Evolutionary conservation across 2,329 filamentous ascomycete genomes (phyloP).

Genomic region (Trichoderma brevicompactum): DNA sequence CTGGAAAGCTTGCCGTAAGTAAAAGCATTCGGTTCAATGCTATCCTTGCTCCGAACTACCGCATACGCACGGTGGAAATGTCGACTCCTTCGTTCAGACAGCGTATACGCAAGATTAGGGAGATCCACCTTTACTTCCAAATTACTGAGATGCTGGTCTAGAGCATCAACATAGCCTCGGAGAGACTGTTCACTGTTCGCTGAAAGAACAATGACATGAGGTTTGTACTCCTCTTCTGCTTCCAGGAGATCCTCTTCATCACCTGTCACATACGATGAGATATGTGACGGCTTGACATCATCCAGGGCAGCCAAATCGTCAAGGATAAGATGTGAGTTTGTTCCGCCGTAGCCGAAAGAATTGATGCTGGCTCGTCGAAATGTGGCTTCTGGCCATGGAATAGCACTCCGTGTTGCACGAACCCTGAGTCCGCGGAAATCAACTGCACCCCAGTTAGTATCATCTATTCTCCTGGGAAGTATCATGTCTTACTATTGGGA

Average conservation of each 20-base stretch:
- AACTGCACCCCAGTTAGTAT: slow-evolving; percentile 27
- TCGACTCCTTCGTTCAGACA: neutral
- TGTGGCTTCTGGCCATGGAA: neutral
- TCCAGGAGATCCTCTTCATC: no score
- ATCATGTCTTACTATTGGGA: slow-evolving; percentile 20
- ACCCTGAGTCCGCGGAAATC: slow-evolving; percentile 32
- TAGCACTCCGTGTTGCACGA: slow-evolving; percentile 22
- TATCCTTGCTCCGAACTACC: no score
- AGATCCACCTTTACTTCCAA: neutral
- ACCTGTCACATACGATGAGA: no score
- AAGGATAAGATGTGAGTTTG: slow-evolving; percentile 50
- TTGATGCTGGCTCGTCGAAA: slow-evolving; percentile 37
- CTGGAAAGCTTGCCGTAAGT: no score
- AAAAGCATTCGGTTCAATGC: no score
- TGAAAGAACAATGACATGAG: neutral
- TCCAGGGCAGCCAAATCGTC: no score
- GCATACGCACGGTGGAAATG: neutral
- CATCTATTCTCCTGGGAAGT: no score
- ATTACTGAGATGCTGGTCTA: neutral
- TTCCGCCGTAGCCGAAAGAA: slow-evolving; percentile 48
- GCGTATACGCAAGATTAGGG: neutral
- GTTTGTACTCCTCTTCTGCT: slow-evolving; percentile 30
- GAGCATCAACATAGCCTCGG: neutral
- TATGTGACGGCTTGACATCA: no score
- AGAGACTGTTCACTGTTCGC: neutral